phyloP scores from a whole-genome alignment of 2,329 filamentous ascomycete genomes.

The Metarhizium sp. region DNA sequence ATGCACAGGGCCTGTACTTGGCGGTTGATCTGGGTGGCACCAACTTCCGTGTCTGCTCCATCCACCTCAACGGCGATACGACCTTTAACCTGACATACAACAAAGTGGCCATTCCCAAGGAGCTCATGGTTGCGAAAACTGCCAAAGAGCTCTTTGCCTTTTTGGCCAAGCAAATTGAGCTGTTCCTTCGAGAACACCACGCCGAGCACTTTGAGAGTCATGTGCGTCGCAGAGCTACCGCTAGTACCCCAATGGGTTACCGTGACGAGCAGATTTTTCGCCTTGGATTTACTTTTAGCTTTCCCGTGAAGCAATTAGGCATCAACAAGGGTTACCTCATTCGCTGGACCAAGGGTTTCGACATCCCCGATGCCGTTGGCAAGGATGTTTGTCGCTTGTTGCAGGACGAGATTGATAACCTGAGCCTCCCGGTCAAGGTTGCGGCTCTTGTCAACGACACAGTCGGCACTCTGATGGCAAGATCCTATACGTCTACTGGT shows the following conservation, averaged over 20 bases:
- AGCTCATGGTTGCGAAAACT: constrained; percentile 83
- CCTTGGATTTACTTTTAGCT: constrained; percentile 97
- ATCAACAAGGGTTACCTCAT: constrained; percentile 94
- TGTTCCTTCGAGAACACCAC: constrained; percentile 81
- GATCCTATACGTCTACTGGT: constrained; percentile 86
- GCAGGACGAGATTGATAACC: constrained; percentile 79
- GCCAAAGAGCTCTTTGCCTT: constrained; percentile 85
- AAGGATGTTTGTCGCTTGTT: constrained; percentile 90
- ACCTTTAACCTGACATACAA: constrained; percentile 90
- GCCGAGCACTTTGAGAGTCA: constrained; percentile 73
- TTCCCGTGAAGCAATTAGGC: constrained; percentile 85
- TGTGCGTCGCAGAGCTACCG: constrained; percentile 52
- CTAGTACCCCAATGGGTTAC: constrained; percentile 48
- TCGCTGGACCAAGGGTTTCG: constrained; percentile 97
- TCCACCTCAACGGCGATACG: constrained; percentile 85
- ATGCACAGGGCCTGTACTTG: constrained; percentile 75
- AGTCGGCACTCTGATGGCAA: constrained; percentile 93
- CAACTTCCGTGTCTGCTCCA: constrained; percentile 96
- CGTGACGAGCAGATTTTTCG: constrained; percentile 75
- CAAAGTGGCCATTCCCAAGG: constrained; percentile 82
- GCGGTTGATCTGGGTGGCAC: constrained; percentile 97
- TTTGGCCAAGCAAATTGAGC: constrained; percentile 83
- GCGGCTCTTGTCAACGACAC: constrained; percentile 96
- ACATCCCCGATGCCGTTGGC: constrained; percentile 88
- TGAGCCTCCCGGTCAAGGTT: constrained; percentile 84